Percentiles rank a stretch among this genome's conserved stretches.
These are phyloP conservation scores for Salvia splendens DNA, from an alignment of 257 asterid species.

Conservation along the genomic window DNA sequence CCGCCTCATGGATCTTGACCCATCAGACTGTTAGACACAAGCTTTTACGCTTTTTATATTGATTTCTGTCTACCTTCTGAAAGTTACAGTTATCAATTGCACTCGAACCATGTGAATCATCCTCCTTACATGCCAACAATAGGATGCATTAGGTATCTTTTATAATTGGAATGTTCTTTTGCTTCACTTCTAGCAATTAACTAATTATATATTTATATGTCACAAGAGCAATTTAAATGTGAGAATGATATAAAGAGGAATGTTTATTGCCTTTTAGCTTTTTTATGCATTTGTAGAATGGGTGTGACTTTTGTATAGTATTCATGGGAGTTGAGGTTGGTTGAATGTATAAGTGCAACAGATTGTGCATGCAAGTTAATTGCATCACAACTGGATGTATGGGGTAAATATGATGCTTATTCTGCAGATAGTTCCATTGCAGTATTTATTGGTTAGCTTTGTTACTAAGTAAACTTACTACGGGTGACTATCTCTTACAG, in stretches of 20 bases:
- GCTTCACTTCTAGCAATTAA: not conserved
- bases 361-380: slow-evolving; percentile 3
- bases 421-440: slow-evolving; percentile 1
- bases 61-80: not conserved
- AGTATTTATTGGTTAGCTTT: slow-evolving; percentile 12
- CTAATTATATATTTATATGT: not conserved
- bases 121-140: slow-evolving; percentile 10
- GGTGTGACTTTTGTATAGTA: too few relatives aligned
- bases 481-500: slow-evolving; percentile 41
- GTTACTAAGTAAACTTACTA: slow-evolving; percentile 21
- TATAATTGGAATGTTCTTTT: slow-evolving; percentile 6
- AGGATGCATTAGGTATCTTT: not conserved
- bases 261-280: not conserved
- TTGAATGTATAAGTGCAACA: not conserved
- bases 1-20: too few relatives aligned
- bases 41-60: too few relatives aligned
- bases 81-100: slow-evolving; percentile 5
- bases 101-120: not conserved
- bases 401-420: slow-evolving; percentile 5
- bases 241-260: not conserved
- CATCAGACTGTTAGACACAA: too few relatives aligned
- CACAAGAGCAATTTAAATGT: slow-evolving; percentile 16
- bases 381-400: slow-evolving; percentile 7
- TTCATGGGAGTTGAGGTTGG: too few relatives aligned
- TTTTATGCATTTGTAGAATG: not conserved